Conservation (phyloP, 305 asterid species). For the Rubia occidens region DNA sequence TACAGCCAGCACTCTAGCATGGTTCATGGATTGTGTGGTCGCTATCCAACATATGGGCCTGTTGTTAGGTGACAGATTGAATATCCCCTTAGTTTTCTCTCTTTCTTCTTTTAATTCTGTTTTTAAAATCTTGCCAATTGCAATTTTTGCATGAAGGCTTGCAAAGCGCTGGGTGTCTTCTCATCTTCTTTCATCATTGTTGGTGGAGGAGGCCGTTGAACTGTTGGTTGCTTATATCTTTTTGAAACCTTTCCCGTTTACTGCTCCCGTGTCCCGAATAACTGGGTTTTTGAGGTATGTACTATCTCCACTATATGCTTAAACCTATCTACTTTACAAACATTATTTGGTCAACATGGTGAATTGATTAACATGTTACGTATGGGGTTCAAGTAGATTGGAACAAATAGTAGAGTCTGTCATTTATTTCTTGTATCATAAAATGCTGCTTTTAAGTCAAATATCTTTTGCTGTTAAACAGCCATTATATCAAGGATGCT, state of each 20-base stretch:
- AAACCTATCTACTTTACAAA: slow-evolving; percentile 3
- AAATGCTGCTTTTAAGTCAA: background rate
- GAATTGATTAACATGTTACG: background rate
- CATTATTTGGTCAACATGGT: background rate
- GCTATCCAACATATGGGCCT: slow-evolving; percentile 77
- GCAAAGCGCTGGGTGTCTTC: slow-evolving; percentile 98
- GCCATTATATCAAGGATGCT: background rate
- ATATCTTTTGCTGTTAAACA: background rate
- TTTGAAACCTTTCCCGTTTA: slow-evolving; percentile 76
- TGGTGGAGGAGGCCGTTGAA: slow-evolving; percentile 85
- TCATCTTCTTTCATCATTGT: slow-evolving; percentile 66
- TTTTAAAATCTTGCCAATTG: slow-evolving; percentile 7
- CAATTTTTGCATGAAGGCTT: slow-evolving; percentile 46
- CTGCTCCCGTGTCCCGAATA: slow-evolving; percentile 69
- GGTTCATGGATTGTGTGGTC: slow-evolving; percentile 83
- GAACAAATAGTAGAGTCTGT: background rate
- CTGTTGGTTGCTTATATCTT: slow-evolving; percentile 80
- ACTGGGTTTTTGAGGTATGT: slow-evolving; percentile 77
- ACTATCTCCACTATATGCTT: slow-evolving; percentile 7
- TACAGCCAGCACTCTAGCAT: slow-evolving; percentile 80
- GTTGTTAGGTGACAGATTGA: slow-evolving; percentile 56
- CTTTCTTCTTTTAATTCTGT: background rate
- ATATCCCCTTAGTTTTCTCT: background rate
- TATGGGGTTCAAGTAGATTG: background rate
- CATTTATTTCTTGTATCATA: background rate